phyloP scores from a whole-genome alignment of 2,329 filamentous ascomycete genomes.

The Ambrosiella xylebori region DNA sequence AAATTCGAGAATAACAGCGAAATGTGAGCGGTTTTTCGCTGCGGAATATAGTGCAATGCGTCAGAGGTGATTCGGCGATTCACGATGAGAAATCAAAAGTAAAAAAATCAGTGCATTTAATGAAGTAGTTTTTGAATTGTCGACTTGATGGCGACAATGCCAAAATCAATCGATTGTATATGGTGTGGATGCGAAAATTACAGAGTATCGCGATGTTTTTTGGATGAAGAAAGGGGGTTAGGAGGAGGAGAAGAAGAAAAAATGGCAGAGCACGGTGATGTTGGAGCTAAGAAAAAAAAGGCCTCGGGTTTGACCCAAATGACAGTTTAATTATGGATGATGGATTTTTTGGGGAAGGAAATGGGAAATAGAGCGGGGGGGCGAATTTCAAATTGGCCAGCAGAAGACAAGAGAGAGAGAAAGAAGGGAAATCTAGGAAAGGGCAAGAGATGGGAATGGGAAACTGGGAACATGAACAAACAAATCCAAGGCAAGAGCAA shows the following conservation, averaged over 20 bases:
- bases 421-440: not conserved
- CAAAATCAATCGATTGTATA: slow-evolving; percentile 5
- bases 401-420: not conserved
- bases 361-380: not conserved
- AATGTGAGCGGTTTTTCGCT: not conserved
- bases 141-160: slow-evolving; percentile 5
- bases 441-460: not conserved
- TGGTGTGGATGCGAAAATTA: not conserved
- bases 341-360: not conserved
- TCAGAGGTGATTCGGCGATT: not conserved
- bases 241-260: slow-evolving; percentile 5
- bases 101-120: slow-evolving; percentile 7
- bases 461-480: not conserved
- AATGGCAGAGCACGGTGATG: slow-evolving; percentile 5
- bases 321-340: not conserved
- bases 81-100: slow-evolving; percentile 1
- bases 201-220: not conserved
- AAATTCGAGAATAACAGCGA: not conserved
- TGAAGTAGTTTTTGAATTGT: not conserved
- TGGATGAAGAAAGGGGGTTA: slow-evolving; percentile 3
- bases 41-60: not conserved
- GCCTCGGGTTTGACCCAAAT: slow-evolving; percentile 7
- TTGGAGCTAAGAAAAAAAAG: slow-evolving; percentile 5
- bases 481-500: not conserved
- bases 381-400: not conserved